Conservation (phyloP, 2,329 filamentous ascomycete species). For the Nothophoma quercina region DNA sequence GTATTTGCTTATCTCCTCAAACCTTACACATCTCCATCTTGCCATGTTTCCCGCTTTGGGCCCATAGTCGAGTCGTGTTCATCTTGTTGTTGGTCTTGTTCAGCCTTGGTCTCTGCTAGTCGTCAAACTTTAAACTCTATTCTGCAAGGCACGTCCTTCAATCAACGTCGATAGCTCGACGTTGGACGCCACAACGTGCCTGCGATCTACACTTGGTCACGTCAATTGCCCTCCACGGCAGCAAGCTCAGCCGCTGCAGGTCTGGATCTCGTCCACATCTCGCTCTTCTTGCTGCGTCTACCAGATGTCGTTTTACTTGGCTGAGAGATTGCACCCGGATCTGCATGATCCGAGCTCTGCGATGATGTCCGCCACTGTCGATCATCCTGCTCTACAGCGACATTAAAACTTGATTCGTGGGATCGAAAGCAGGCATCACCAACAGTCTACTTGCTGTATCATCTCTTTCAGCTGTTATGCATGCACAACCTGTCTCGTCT, state of each 20-base stretch:
- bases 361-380: background rate
- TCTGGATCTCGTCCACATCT: background rate
- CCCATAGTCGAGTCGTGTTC: no score
- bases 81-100: no score
- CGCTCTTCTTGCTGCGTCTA: background rate
- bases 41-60: no score
- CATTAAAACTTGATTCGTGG: no score
- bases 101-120: no score
- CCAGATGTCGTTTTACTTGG: background rate
- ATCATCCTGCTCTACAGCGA: background rate
- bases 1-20: background rate
- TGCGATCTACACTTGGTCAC: background rate
- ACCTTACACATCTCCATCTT: background rate
- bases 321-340: background rate
- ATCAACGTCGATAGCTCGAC: constrained; percentile 2
- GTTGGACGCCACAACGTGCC: background rate
- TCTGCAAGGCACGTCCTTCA: background rate
- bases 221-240: no score
- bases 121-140: constrained; percentile 4
- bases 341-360: no score
- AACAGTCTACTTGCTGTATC: no score
- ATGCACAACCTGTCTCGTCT: no score
- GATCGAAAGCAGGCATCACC: no score
- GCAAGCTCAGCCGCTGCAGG: background rate
- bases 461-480: no score